Conservation (phyloP, 2,329 filamentous ascomycete species). For the Scleromitrula shiraiana region DNA sequence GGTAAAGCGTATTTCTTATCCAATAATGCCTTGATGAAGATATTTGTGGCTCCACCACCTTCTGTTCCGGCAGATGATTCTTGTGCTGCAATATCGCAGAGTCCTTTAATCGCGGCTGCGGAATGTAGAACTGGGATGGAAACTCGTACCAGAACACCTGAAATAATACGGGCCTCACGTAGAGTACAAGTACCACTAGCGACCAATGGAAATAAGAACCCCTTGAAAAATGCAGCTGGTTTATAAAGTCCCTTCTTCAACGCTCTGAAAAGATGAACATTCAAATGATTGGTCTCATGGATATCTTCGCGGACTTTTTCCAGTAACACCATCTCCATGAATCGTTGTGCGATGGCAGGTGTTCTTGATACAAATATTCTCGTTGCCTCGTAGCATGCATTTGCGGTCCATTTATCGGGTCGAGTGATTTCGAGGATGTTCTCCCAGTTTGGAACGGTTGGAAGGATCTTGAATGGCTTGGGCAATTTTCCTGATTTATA, state of each 20-base stretch:
- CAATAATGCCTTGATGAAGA: conserved; percentile 86
- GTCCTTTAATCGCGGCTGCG: conserved; percentile 78
- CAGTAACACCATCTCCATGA: conserved; percentile 79
- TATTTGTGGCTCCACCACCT: conserved; percentile 84
- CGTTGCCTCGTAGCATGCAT: conserved; percentile 81
- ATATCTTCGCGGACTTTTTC: conserved; percentile 92
- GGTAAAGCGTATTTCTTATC: conserved; percentile 97
- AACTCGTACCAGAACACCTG: conserved; percentile 74
- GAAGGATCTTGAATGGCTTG: conserved; percentile 95
- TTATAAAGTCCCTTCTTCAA: conserved; percentile 92
- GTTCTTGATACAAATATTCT: conserved; percentile 86
- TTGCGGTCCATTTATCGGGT: conserved; percentile 67
- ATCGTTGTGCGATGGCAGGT: conserved; percentile 71
- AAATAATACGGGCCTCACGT: conserved; percentile 85
- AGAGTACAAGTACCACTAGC: conserved; percentile 81
- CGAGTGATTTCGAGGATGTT: conserved; percentile 78
- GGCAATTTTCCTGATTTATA: conserved; percentile 96
- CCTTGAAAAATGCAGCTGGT: conserved; percentile 94
- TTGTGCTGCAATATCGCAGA: conserved; percentile 91
- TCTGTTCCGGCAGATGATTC: conserved; percentile 78
- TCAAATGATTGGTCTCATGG: conserved; percentile 86
- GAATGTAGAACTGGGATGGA: conserved; percentile 89
- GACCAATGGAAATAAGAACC: conserved; percentile 85
- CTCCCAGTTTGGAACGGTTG: conserved; percentile 87
- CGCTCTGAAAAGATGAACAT: conserved; percentile 89